Conservation (phyloP, 1,284 basidiomycete species). For the Exobasidium rhododendri region DNA sequence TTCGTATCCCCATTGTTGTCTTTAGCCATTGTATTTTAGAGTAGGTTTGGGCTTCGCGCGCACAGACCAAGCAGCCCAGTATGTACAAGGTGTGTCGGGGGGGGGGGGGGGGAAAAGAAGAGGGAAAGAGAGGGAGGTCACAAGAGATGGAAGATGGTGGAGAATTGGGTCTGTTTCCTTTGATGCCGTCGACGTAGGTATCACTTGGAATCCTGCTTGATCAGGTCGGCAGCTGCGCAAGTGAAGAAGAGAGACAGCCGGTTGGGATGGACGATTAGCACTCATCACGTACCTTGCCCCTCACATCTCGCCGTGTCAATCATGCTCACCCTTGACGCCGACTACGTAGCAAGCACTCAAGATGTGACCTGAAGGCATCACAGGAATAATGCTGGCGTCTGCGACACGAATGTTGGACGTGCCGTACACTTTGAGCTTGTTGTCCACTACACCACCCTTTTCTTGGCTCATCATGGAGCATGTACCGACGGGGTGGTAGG, state of each 20-base stretch:
- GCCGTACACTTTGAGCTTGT: conserved; percentile 53
- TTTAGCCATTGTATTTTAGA: no score
- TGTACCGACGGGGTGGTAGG: conserved; percentile 63
- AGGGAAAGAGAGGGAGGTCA: no score
- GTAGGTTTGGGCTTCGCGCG: no score
- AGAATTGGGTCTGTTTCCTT: no score
- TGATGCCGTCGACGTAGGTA: no score
- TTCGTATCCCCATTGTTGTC: no score
- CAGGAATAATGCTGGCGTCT: conserved; percentile 40
- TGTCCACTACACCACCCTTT: conserved; percentile 61
- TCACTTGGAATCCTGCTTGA: not conserved
- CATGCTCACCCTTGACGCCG: not conserved
- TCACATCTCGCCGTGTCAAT: no score
- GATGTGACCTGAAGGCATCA: conserved; percentile 18
- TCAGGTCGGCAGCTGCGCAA: not conserved
- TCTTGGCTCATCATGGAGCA: conserved; percentile 64
- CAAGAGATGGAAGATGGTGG: no score
- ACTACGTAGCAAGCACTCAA: conserved; percentile 1
- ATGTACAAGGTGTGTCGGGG: no score
- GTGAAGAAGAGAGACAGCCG: not conserved
- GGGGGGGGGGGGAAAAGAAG: no score
- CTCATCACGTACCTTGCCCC: not conserved
- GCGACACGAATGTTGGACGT: conserved; percentile 41
- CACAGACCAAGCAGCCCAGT: no score
- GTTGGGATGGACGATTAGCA: not conserved